These are phyloP conservation scores for Pichia norvegensis DNA, from an alignment of 1,139 yeast genomes.

Conservation along the genomic window DNA sequence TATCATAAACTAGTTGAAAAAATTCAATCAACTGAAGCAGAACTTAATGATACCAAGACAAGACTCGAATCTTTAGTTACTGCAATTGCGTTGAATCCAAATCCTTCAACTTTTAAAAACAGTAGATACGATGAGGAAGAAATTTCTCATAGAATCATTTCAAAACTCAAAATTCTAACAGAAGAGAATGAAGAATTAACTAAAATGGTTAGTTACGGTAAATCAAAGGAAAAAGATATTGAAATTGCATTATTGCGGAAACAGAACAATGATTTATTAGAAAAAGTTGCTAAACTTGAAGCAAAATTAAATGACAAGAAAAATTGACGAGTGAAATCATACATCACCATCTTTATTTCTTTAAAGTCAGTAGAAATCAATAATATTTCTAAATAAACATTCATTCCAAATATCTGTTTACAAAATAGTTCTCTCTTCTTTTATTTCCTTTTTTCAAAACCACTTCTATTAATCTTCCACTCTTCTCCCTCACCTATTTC, in stretches of 20 bases:
- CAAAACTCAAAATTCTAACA: conserved; percentile 52
- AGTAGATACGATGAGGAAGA: conserved; percentile 70
- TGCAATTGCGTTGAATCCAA: conserved; percentile 41
- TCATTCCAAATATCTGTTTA: neutral
- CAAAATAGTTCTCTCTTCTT: neutral
- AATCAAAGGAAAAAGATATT: conserved; percentile 60
- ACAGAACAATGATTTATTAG: conserved; percentile 40
- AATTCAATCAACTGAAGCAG: conserved; percentile 45
- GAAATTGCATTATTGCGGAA: conserved; percentile 55
- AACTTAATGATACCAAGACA: conserved; percentile 51
- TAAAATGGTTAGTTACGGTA: conserved; percentile 64
- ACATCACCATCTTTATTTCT: neutral
- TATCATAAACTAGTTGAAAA: conserved; percentile 44
- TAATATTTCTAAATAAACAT: neutral
- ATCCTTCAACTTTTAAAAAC: conserved; percentile 34
- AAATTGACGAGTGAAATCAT: neutral
- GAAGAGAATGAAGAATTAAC: conserved; percentile 67
- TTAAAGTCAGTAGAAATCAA: conserved; percentile 1
- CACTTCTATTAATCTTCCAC: neutral
- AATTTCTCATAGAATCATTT: conserved; percentile 65
- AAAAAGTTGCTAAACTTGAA: conserved; percentile 27
- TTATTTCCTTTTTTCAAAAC: too few species aligned
- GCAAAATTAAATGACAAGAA: conserved; percentile 18
- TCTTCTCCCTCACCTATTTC: neutral
- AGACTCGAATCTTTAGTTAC: conserved; percentile 60